Base-by-base conservation (phyloP, 108 stramenopile species). In the Bacterosira constricta region DNA sequence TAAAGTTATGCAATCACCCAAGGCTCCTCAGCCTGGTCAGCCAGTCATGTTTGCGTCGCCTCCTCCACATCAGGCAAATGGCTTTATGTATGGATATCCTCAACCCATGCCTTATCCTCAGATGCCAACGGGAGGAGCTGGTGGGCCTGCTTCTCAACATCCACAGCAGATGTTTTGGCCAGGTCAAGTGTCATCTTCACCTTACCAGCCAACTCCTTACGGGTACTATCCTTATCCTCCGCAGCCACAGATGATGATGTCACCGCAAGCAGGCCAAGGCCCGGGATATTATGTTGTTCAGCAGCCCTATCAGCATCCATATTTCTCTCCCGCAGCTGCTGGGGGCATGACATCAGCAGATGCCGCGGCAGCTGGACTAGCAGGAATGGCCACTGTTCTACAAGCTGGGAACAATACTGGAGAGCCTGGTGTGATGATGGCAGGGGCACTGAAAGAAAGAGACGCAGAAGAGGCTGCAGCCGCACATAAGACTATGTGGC, bases 181-280 rank as follows among this genome's bases (percentile, higher is more conserved):
- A 34, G 53, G 53, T 31, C 4, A 26, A 34, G 11, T 54, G 34
- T 29, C 25, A 54, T 13, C 25, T 54, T n/a, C 34, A 12, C 27
- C 30, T 17, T 54, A n/a, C 34, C 53, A 54, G 17, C 53, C 25
- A 15, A 54, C 17, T 54, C 53, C 53, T 9, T 54, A 29, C 35
- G 53, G 53, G 34, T 54, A 34, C 53, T 54, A 54, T n/a, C 27
- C 53, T 34, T 29, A 26, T 2, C 27, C 53, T n/a, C 27, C 53
- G 35, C 34, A 26, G 1, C 27, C 53, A 29, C 53, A 54, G 12
- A 29, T 54, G 27, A 54, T 54, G 53, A 54, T 54, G 53, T 4
- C 53, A 17, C 53, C 53, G 29, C 53, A 54, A 35, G 7, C 34
- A 3, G 35, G 31, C 32, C n/a, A n/a, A 34, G 53, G 32, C 1